Base-by-base conservation (phyloP, 2,329 filamentous ascomycete genomes). In the Amauroascus verrucosus region DNA sequence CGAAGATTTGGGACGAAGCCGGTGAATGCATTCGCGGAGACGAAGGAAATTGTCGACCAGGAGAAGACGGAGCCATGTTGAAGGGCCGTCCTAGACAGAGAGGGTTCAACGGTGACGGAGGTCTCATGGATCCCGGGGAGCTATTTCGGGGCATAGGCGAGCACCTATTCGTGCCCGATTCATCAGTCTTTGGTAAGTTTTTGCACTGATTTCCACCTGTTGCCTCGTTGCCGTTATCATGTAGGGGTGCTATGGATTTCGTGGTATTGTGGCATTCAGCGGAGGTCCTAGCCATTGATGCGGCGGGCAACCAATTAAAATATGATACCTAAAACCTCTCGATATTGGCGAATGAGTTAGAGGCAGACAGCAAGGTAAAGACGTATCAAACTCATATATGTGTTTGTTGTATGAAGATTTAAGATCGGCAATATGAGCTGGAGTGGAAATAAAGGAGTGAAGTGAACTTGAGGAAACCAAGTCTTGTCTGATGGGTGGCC, bases 1-100 rank as follows among this genome's bases (percentile, higher is more conserved):
- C 91, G 66, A 97, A 97, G 63, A 97, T 96, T 62, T 79, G 75
- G 46, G 79, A 80, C 18, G 79, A 80, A 0, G 88, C 86, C 13
- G 90, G 88, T 18, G 88, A 95, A 51, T 84, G 80, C 43, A 90
- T 71, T 47, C 85, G 79, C 3, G 88, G 85, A 7, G 88, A 91
- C 8, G 80, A 78, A 11, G 84, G 83, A 43, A 87, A 70, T 49
- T 79, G 80, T 54, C 82, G 80, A 55, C 73, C 76, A 2, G 86
- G 86, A 2, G 86, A 88, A 0, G 81, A 74, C 13, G 83, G 80
- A 9, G 75, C 66, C 45, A 60, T 64, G 54, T 66, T 73, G 64
- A 58, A 77, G 71, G 59, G 69, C 65, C 54, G 69, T 68, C 20
- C 69, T 63, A 44, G 72, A 71, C 49, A 33, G 74, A 78, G 16